Conservation (phyloP, 2,329 filamentous ascomycete species). For the Claviceps cyperi region DNA sequence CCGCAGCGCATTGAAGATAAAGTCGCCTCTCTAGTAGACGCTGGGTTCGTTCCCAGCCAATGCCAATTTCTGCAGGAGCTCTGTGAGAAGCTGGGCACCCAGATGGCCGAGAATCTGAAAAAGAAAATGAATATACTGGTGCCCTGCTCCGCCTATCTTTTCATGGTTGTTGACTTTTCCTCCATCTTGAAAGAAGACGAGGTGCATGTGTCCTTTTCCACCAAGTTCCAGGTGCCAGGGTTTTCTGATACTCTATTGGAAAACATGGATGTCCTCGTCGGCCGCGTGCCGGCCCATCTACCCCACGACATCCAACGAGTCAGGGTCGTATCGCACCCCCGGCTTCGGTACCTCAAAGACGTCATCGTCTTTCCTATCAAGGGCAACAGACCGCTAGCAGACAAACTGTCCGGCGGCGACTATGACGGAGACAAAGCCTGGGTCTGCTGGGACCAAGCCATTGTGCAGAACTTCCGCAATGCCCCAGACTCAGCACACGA, state of each 20-base stretch:
- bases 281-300: conserved; percentile 54
- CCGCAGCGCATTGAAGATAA: conserved; percentile 35
- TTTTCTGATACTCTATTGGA: conserved; percentile 40
- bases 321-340: conserved; percentile 38
- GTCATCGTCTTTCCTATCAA: conserved; percentile 62
- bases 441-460: conserved; percentile 56
- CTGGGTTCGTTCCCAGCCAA: conserved; percentile 41
- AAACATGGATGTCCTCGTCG: conserved; percentile 48
- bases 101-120: conserved; percentile 38
- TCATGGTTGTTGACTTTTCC: conserved; percentile 55
- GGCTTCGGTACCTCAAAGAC: conserved; percentile 56
- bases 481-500: conserved; percentile 18
- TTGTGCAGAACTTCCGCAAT: conserved; percentile 55
- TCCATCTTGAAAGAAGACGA: conserved; percentile 47
- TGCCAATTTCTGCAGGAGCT: conserved; percentile 34
- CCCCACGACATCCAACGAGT: conserved; percentile 61
- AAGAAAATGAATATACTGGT: conserved; percentile 46
- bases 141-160: conserved; percentile 44
- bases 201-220: conserved; percentile 53
- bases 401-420: conserved; percentile 62
- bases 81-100: conserved; percentile 30
- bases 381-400: conserved; percentile 48
- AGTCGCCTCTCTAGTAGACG: conserved; percentile 39
- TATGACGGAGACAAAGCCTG: conserved; percentile 71
- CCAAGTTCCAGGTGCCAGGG: conserved; percentile 41